A percentile compares a stretch with the other conserved stretches of the same genome.
These are phyloP conservation scores for Pichia sp. DNA, from an alignment of 1,139 yeast genomes.

Conservation along the genomic window DNA sequence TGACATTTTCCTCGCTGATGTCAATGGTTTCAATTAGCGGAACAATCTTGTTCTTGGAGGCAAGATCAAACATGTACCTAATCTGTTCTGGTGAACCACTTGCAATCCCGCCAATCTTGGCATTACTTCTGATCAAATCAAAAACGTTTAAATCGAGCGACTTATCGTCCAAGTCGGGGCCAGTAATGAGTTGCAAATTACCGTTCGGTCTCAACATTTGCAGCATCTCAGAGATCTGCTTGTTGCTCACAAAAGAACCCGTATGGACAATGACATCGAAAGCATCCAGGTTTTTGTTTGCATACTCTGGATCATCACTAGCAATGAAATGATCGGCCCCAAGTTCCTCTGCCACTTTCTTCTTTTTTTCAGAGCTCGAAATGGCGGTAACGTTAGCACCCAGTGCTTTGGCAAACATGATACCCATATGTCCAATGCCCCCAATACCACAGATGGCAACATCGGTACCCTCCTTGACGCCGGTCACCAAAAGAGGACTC, in stretches of 20 bases:
- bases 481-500: constrained; percentile 47
- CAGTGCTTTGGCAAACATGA: constrained; percentile 49
- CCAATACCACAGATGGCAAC: constrained; percentile 54
- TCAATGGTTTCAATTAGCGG: constrained; percentile 57
- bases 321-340: constrained; percentile 52
- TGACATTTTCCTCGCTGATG: constrained; percentile 44
- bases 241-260: constrained; percentile 39
- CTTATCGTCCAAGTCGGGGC: constrained; percentile 36
- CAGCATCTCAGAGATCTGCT: constrained; percentile 35
- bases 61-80: constrained; percentile 49
- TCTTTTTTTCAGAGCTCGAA: constrained; percentile 46
- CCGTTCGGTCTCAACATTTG: constrained; percentile 38
- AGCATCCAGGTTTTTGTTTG: constrained; percentile 33
- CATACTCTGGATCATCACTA: constrained; percentile 37
- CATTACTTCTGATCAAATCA: constrained; percentile 31
- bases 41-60: constrained; percentile 45
- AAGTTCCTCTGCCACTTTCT: constrained; percentile 44
- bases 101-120: constrained; percentile 36
- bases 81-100: constrained; percentile 47
- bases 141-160: constrained; percentile 28
- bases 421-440: constrained; percentile 55
- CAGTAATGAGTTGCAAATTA: constrained; percentile 42
- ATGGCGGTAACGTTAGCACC: constrained; percentile 55
- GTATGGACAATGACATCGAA: constrained; percentile 49
- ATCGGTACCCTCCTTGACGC: constrained; percentile 33